Evolutionary conservation across 306 rosid species (phyloP).

Genomic region (Rosa chinensis): DNA sequence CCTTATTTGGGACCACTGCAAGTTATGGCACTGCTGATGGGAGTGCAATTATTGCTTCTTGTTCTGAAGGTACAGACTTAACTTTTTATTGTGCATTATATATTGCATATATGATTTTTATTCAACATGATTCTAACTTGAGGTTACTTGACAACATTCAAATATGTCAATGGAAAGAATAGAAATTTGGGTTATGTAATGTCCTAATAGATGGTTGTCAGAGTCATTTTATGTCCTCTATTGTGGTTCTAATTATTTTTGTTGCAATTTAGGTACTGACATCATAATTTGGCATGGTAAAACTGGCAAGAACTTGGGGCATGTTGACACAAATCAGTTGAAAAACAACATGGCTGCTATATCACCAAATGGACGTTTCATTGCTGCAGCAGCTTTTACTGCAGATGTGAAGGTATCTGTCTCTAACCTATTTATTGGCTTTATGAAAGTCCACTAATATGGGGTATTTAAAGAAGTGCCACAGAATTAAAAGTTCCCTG

Average conservation of each 20-base stretch:
- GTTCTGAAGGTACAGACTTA: slow-evolving; percentile 85
- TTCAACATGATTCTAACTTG: neutral
- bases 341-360: slow-evolving; percentile 90
- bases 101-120: neutral
- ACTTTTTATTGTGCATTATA: slow-evolving; percentile 2
- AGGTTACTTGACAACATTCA: neutral
- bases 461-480: neutral
- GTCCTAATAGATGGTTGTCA: neutral
- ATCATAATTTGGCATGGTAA: slow-evolving; percentile 94
- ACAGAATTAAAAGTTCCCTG: neutral
- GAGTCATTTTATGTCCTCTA: neutral
- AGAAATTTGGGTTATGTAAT: neutral
- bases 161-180: neutral
- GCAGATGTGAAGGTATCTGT: slow-evolving; percentile 87
- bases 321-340: slow-evolving; percentile 93
- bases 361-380: slow-evolving; percentile 96
- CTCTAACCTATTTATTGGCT: slow-evolving; percentile 6
- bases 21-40: slow-evolving; percentile 95
- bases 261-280: slow-evolving; percentile 69
- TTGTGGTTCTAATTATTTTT: slow-evolving; percentile 24
- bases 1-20: slow-evolving; percentile 73
- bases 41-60: slow-evolving; percentile 79
- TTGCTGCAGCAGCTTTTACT: slow-evolving; percentile 99
- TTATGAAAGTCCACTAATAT: slow-evolving; percentile 2
- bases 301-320: slow-evolving; percentile 81